Evolutionary conservation across 2,329 filamentous ascomycete species (phyloP).

Genomic region (Phaeosphaeriaceae sp.): DNA sequence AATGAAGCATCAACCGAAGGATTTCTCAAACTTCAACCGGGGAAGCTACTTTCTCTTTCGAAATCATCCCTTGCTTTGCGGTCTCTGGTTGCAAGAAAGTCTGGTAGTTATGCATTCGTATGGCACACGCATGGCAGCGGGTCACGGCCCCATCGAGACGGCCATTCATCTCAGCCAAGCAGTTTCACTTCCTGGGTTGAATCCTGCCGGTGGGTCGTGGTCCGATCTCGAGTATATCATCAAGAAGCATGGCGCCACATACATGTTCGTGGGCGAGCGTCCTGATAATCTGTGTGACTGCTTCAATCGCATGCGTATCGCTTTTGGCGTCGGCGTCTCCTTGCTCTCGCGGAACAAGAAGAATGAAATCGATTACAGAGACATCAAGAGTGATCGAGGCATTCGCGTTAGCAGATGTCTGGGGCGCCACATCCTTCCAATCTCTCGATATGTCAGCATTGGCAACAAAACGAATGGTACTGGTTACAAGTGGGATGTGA

Average conservation of each 20-base stretch:
- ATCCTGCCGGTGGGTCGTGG: not conserved
- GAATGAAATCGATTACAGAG: not conserved
- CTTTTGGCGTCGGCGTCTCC: not conserved
- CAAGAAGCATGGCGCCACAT: not conserved
- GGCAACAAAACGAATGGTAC: not conserved
- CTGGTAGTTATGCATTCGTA: not conserved
- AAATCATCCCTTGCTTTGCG: not conserved
- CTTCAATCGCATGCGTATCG: not conserved
- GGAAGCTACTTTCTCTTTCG: not conserved
- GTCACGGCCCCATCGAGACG: not conserved
- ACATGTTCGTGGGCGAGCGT: not conserved
- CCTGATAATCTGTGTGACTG: not conserved
- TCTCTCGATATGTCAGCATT: not conserved
- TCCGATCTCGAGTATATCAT: conserved; percentile 1
- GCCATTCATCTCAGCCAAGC: not conserved
- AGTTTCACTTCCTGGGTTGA: not conserved
- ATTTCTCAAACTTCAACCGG: not conserved
- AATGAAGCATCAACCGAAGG: not conserved
- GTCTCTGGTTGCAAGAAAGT: not conserved
- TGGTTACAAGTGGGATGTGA: not conserved
- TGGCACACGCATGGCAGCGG: not conserved
- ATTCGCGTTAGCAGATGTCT: not conserved
- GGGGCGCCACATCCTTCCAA: not conserved
- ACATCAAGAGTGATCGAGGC: not conserved
- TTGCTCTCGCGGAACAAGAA: not conserved